Percentiles rank a stretch among this genome's conserved stretches.
Conservation (phyloP, 345 rosid species). For the Populus deltoides region DNA sequence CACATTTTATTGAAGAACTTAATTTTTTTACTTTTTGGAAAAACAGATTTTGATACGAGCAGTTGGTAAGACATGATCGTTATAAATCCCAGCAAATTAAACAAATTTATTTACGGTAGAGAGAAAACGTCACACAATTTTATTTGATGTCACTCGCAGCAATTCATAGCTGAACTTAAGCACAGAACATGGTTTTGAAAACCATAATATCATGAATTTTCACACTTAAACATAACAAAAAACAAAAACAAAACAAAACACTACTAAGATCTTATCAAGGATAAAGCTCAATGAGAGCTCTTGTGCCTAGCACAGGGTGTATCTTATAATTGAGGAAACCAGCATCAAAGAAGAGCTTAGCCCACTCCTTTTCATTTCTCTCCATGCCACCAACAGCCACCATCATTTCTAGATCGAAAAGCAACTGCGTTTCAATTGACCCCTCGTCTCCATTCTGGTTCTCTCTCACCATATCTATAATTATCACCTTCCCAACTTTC, state of each 20-base stretch:
- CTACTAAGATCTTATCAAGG: not conserved
- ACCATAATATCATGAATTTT: no score
- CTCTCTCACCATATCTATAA: not conserved
- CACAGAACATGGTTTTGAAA: not conserved
- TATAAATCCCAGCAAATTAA: no score
- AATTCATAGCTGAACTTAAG: no score
- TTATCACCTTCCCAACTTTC: not conserved
- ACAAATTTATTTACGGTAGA: no score
- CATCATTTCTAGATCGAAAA: slow-evolving; percentile 20
- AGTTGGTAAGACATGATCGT: no score
- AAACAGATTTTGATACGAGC: no score
- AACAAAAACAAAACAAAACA: not conserved
- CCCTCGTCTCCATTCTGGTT: not conserved
- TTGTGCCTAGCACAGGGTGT: not conserved
- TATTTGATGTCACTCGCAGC: no score
- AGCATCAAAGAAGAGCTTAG: slow-evolving; percentile 23
- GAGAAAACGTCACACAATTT: no score
- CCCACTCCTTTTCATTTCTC: slow-evolving; percentile 32
- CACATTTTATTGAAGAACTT: no score
- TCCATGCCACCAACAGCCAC: not conserved
- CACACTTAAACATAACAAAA: no score
- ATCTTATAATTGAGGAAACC: slow-evolving; percentile 30
- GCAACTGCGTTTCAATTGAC: slow-evolving; percentile 14
- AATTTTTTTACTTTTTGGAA: no score
- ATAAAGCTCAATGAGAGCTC: slow-evolving; percentile 30